Percentiles rank a stretch among this genome's conserved stretches.
phyloP scores from a whole-genome alignment of 345 rosid genomes.

The Eutrema heterophyllum region DNA sequence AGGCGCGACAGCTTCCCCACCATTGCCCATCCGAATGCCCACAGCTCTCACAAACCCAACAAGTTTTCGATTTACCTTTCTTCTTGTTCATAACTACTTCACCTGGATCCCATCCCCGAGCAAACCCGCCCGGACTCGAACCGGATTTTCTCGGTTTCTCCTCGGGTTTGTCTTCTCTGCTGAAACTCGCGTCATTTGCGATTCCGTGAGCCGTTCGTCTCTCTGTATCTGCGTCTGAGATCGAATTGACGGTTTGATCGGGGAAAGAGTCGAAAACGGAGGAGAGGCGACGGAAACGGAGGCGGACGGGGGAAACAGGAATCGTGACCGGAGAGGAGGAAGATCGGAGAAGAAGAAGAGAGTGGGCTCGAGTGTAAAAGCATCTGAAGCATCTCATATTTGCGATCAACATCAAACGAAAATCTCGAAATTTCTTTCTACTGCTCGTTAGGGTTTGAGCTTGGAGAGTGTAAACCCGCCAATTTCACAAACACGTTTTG shows the following conservation, averaged over 20 bases:
- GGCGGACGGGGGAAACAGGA: background rate
- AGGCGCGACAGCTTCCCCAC: constrained; percentile 82
- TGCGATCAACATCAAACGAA: background rate
- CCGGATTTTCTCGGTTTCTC: constrained; percentile 10
- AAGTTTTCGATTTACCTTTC: constrained; percentile 43
- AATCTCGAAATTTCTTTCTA: background rate
- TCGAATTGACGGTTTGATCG: constrained; percentile 5
- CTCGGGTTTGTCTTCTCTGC: constrained; percentile 7
- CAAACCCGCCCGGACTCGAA: background rate
- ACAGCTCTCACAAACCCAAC: constrained; percentile 73
- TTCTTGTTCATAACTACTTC: constrained; percentile 34
- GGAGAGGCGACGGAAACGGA: constrained; percentile 29
- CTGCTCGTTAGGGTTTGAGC: constrained; percentile 15
- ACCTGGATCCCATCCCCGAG: constrained; percentile 18
- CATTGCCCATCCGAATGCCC: constrained; percentile 79
- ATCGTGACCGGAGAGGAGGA: background rate
- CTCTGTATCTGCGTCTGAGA: background rate
- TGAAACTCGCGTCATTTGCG: constrained; percentile 1
- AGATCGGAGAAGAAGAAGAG: constrained; percentile 17
- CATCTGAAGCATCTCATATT: constrained; percentile 23
- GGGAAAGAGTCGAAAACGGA: constrained; percentile 29
- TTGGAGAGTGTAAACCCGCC: background rate
- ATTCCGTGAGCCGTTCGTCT: background rate
- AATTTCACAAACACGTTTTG: background rate
- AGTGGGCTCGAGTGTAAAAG: constrained; percentile 24